Percentiles rank a stretch among this genome's conserved stretches.
phyloP scores from a whole-genome alignment of 306 rosid species.

The Prunus dulcis region DNA sequence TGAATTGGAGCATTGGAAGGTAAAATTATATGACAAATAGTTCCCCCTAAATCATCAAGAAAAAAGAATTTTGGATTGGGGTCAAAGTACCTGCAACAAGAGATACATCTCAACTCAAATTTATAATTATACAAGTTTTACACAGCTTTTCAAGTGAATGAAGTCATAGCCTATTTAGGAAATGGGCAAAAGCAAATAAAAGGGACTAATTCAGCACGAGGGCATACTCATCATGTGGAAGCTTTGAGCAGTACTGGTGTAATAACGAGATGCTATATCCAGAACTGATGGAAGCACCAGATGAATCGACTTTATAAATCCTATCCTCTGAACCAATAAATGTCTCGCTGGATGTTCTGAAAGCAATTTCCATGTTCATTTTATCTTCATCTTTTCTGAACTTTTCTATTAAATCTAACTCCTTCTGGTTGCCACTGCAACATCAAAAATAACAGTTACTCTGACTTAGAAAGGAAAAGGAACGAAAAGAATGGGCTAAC shows the following conservation, averaged over 20 bases:
- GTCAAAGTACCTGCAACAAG: constrained; percentile 65
- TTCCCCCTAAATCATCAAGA: constrained; percentile 71
- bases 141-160: constrained; percentile 17
- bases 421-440: constrained; percentile 70
- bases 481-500: constrained; percentile 3
- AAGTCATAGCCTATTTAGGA: constrained; percentile 6
- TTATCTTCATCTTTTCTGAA: constrained; percentile 57
- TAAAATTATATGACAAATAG: constrained; percentile 59
- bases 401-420: constrained; percentile 52
- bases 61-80: constrained; percentile 74
- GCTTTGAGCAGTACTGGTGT: constrained; percentile 81
- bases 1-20: constrained; percentile 85
- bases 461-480: constrained; percentile 9
- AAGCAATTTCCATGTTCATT: constrained; percentile 65
- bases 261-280: constrained; percentile 75
- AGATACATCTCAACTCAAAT: constrained; percentile 19
- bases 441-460: constrained; percentile 17
- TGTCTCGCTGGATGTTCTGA: constrained; percentile 58
- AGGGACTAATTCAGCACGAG: constrained; percentile 19
- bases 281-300: constrained; percentile 82
- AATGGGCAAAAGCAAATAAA: constrained; percentile 3
- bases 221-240: constrained; percentile 90
- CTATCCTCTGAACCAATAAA: constrained; percentile 52
- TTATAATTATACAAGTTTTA: constrained; percentile 8
- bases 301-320: constrained; percentile 56